Base-by-base conservation (phyloP, 164 flowering plant genomes). In the Brasenia schreberi region DNA sequence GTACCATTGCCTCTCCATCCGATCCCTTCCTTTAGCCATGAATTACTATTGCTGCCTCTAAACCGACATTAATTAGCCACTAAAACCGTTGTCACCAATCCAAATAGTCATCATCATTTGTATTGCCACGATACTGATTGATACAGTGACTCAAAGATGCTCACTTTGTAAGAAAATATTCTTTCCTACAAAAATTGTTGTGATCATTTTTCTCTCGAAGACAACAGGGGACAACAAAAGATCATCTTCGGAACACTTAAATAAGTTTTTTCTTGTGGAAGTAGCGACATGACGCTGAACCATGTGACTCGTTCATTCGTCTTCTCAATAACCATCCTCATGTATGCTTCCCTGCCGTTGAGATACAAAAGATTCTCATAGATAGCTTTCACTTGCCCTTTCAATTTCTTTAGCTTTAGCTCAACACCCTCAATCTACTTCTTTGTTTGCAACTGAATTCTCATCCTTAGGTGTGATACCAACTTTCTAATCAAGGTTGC, bases 381-480 rank as follows among this genome's bases (percentile, higher is more conserved):
- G 72, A 94, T 88, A 71, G 93, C 89, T 66, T 86, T 90, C 60
- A 94, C 96, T 52, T 86, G 85, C 62, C 87, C 97, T 81, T 94
- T 97, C 61, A 94, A 91, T 79, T 88, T 94, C 82, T 82, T 82
- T 45, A 94, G 80, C 75, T 94, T 97, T 61, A 94, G 89, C 72
- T 94, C 96, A 68, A 94, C 83, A 64, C 99, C 98, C 90, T 90
- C 95, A 63, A 93, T 75, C 68, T 87, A 85, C 72, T n/a, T 93
- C 98, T 75, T 86, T 90, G 71, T 73, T 86, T 18, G 98, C 98
- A 74, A 90, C 89, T 12, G 98, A 83, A 0, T 93, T 95, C 98
- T 97, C 90, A 76, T 93, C 98, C 75, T 81, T 90, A 3, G 98
- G 91, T 11, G 90, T 95, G 75, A 93, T 83, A 71, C 98, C 98